Evolutionary conservation across 192 early-diverging fungal species (phyloP).

Genomic region (Coemansia sp.): DNA sequence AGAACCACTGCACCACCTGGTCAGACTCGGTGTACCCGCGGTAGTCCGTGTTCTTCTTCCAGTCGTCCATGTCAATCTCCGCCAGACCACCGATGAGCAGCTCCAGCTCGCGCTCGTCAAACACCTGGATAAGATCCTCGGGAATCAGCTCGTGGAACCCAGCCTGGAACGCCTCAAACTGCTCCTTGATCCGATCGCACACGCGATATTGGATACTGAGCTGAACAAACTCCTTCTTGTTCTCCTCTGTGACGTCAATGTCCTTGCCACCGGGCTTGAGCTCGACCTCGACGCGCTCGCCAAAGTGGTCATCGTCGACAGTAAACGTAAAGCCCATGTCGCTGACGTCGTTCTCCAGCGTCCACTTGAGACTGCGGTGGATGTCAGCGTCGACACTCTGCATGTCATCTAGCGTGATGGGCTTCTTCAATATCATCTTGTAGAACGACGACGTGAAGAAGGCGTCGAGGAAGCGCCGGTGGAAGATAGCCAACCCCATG

Average conservation of each 20-base stretch:
- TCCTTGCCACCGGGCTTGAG: constrained; percentile 86
- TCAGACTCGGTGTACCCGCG: constrained; percentile 97
- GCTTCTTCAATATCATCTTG: constrained; percentile 93
- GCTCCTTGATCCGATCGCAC: constrained; percentile 89
- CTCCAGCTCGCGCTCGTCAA: constrained; percentile 98
- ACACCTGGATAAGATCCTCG: constrained; percentile 92
- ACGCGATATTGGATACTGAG: constrained; percentile 90
- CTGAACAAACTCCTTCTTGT: constrained; percentile 95
- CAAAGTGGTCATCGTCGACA: constrained; percentile 95
- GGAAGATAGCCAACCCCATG: constrained; percentile 95
- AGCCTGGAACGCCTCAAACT: constrained; percentile 92
- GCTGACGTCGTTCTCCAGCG: constrained; percentile 90
- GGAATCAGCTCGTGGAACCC: constrained; percentile 97
- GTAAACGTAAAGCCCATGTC: constrained; percentile 88
- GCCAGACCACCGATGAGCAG: constrained; percentile 95
- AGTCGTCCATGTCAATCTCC: constrained; percentile 97
- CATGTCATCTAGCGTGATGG: constrained; percentile 87
- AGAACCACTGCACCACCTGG: constrained; percentile 95
- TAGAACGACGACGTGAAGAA: constrained; percentile 97
- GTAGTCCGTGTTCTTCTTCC: constrained; percentile 99
- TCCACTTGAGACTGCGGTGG: constrained; percentile 90
- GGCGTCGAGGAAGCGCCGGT: constrained; percentile 94
- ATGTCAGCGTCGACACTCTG: constrained; percentile 95
- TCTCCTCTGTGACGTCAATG: constrained; percentile 94
- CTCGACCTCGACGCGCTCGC: constrained; percentile 85